Evolutionary conservation across 768 basidiomycete species (phyloP), one percentile per base, ranked within the genome.

Genomic region (Boletus patriciae): DNA sequence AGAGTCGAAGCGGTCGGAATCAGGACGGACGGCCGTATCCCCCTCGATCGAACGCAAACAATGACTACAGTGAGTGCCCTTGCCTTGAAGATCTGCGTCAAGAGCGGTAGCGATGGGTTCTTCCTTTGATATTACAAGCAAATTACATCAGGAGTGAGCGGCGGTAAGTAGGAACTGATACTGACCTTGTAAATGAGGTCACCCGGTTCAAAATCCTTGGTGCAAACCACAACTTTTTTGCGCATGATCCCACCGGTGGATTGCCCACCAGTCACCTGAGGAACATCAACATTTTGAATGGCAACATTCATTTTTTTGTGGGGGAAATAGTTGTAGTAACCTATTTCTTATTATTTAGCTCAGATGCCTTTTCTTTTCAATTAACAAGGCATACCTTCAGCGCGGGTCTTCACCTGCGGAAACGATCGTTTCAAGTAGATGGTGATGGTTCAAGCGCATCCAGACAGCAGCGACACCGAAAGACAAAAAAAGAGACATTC

Each of bases 301-400:
- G 78, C 74, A 38, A 92, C 88, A 64, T 88, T 87, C 77, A 79
- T 84, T 29, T 74, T 77, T 69, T 84, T 84, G 31, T 83, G 83
- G n/a, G 91, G 91, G 78, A 93, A 94, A 55, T 70, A 70, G 40
- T 88, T 75, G 67, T 87, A 91, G 70, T 92, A 94, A 54, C 85
- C 91, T 92, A 72, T 64, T 31, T 37, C 50, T 55, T 48, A 45
- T 56, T 29, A 33, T 62, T 66, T 54, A 67, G 66, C 47, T 59
- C 52, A 55, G 45, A 48, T 38, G 34, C 54, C 46, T 19, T 42
- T 40, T 46, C 16, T 45, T 50, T 54, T 60, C 50, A 34, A 46
- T 46, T 42, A 38, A 55, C 42, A 62, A 61, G 54, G 79, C 90
- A 83, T 81, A 92, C 90, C 90, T 90, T 86, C 83, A 54, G 85